Evolutionary conservation across 495 filamentous ascomycete species (phyloP), one percentile per base, ranked within the genome.

Genomic region (Daldinia vernicosa): DNA sequence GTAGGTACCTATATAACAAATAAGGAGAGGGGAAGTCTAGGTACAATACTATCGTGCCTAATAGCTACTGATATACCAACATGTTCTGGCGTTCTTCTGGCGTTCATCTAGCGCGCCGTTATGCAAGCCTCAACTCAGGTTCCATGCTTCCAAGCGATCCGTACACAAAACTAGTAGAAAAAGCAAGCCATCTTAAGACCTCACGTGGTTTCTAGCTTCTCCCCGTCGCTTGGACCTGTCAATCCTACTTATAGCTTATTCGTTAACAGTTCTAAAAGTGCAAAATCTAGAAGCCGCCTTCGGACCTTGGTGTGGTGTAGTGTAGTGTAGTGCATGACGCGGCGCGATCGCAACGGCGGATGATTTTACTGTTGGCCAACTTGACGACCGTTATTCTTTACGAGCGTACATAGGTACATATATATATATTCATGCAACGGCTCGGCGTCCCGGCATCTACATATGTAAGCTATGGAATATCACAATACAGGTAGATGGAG

Each of bases 51-150:
- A n/a, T n/a, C n/a, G n/a, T n/a, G n/a, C n/a, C n/a, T n/a, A 15
- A 8, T 9, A 50, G 5, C 22, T 54, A 28, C 50, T 53, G 56
- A 52, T 37, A 24, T 32, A n/a, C 39, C 26, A 64, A 47, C 43
- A 51, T 45, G 63, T 70, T 70, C 71, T 69, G 70, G 64, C 30
- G 70, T 22, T 59, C 60, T 72, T 72, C 70, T 74, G 71, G 71
- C 71, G 71, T 61, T 43, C 39, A 55, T 74, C 67, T 74, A 74
- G 63, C 67, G 67, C 57, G 63, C 66, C 60, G 61, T 67, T 43
- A 69, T 70, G 71, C 71, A 74, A 74, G 71, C 71, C 71, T 67
- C 71, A 63, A 59, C 37, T 60, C 47, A 32, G 22, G 43, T 67
- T 43, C 52, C 58, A 63, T 54, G 62, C 56, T 70, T 53, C 51